These are phyloP conservation scores for Plenodomus biglobosus DNA, from an alignment of 2,329 filamentous ascomycete species.

Conservation along the genomic window DNA sequence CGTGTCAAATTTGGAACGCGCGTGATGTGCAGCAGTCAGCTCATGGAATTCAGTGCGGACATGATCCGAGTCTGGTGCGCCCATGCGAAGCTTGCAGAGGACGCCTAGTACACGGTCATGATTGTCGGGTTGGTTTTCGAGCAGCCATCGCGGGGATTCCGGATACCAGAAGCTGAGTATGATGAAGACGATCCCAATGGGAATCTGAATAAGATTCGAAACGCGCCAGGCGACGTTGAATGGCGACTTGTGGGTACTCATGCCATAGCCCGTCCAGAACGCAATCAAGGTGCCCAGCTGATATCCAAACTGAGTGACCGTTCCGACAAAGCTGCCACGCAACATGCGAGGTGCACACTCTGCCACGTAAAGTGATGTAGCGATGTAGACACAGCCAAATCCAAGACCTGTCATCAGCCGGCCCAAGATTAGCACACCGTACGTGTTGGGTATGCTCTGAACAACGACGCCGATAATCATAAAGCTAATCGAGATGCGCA, in stretches of 20 bases:
- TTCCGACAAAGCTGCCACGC: conserved; percentile 5
- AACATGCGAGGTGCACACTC: conserved; percentile 1
- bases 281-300: conserved; percentile 5
- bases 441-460: conserved; percentile 8
- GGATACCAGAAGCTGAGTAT: conserved; percentile 5
- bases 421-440: conserved; percentile 5
- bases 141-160: conserved; percentile 1
- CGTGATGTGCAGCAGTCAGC: conserved; percentile 8
- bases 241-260: conserved; percentile 6
- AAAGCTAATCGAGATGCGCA: conserved; percentile 4
- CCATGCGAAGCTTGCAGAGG: conserved; percentile 6
- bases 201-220: conserved; percentile 5
- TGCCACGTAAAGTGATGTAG: conserved; percentile 6
- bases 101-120: conserved; percentile 2
- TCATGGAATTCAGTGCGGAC: conserved; percentile 6
- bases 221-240: conserved; percentile 7
- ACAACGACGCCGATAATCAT: conserved; percentile 3
- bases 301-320: conserved; percentile 2
- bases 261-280: conserved; percentile 6
- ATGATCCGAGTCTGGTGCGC: conserved; percentile 3
- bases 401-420: conserved; percentile 6
- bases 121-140: conserved; percentile 8
- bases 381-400: conserved; percentile 10
- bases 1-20: conserved; percentile 1
- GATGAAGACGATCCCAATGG: conserved; percentile 5